phyloP scores from a whole-genome alignment of 495 filamentous ascomycete genomes.

The Aspergillus steynii region DNA sequence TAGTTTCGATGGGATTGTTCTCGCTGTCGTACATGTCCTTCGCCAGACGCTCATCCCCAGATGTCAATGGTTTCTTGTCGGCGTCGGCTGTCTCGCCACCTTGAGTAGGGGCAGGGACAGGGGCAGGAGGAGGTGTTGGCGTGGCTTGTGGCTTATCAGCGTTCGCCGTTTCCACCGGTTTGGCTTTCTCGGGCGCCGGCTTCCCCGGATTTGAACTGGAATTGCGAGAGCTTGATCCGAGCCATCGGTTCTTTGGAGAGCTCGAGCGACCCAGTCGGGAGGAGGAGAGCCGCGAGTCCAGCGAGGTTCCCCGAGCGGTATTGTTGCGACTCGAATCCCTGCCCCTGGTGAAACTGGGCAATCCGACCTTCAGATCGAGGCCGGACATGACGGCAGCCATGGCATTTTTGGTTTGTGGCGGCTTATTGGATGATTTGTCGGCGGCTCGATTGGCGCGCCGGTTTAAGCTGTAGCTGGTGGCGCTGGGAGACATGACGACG shows the following conservation, averaged over 20 bases:
- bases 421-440: conserved; percentile 21
- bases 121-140: background rate
- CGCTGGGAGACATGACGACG: conserved; percentile 22
- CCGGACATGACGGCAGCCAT: conserved; percentile 46
- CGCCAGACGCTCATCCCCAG: conserved; percentile 60
- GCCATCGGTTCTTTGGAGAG: conserved; percentile 53
- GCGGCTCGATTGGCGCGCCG: conserved; percentile 15
- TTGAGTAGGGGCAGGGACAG: conserved; percentile 13
- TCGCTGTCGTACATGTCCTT: conserved; percentile 73
- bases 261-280: conserved; percentile 56
- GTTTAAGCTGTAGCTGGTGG: conserved; percentile 11
- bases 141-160: conserved; percentile 47
- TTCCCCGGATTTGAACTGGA: conserved; percentile 38
- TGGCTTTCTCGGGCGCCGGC: conserved; percentile 48
- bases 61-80: conserved; percentile 12
- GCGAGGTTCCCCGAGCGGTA: conserved; percentile 49
- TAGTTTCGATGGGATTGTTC: conserved; percentile 49
- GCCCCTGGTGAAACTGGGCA: conserved; percentile 39
- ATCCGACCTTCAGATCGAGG: conserved; percentile 35
- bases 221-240: conserved; percentile 34
- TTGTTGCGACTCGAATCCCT: conserved; percentile 46
- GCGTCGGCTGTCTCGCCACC: conserved; percentile 39
- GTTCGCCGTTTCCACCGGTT: conserved; percentile 56
- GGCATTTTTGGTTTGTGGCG: conserved; percentile 24
- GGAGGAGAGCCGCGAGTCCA: conserved; percentile 64